These are phyloP conservation scores for Ustilago bromivora DNA, from an alignment of 1,284 basidiomycete species.

Conservation along the genomic window DNA sequence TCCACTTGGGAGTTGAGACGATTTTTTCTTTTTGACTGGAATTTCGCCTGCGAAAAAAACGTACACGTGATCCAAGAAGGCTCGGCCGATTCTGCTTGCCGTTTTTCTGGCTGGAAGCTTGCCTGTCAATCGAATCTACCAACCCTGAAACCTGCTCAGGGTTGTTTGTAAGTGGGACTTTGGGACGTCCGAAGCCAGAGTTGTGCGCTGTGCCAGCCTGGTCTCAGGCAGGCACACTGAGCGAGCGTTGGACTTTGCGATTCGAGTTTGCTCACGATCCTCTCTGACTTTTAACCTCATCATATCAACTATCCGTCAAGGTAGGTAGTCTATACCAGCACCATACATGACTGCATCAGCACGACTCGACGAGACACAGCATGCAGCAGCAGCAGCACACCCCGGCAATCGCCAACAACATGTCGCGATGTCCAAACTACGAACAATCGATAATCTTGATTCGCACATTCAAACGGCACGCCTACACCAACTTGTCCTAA, in stretches of 20 bases:
- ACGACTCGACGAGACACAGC: slow-evolving; percentile 30
- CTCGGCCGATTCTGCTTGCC: not conserved
- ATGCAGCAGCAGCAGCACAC: slow-evolving; percentile 19
- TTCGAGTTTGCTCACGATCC: slow-evolving; percentile 54
- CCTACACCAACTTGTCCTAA: not conserved
- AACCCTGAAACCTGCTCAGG: too few species aligned
- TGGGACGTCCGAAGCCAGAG: too few species aligned
- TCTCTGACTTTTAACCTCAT: slow-evolving; percentile 50
- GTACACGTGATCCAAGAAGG: not conserved
- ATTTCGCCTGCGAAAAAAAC: too few species aligned
- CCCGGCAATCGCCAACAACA: slow-evolving; percentile 4
- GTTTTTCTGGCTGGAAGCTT: too few species aligned
- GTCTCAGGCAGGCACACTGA: not conserved
- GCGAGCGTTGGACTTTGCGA: slow-evolving; percentile 31
- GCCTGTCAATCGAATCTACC: too few species aligned
- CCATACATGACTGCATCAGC: slow-evolving; percentile 14
- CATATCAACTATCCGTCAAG: slow-evolving; percentile 57
- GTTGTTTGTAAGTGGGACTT: too few species aligned
- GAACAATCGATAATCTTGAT: not conserved
- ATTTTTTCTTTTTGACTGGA: too few species aligned
- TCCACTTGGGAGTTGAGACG: not conserved
- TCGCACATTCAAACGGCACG: not conserved
- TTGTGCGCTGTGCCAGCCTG: too few species aligned
- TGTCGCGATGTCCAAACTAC: not conserved
- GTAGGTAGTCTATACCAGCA: slow-evolving; percentile 41